Evolutionary conservation across 148 eudicot genomes (phyloP).

Genomic region (Rhododendron ovatum): DNA sequence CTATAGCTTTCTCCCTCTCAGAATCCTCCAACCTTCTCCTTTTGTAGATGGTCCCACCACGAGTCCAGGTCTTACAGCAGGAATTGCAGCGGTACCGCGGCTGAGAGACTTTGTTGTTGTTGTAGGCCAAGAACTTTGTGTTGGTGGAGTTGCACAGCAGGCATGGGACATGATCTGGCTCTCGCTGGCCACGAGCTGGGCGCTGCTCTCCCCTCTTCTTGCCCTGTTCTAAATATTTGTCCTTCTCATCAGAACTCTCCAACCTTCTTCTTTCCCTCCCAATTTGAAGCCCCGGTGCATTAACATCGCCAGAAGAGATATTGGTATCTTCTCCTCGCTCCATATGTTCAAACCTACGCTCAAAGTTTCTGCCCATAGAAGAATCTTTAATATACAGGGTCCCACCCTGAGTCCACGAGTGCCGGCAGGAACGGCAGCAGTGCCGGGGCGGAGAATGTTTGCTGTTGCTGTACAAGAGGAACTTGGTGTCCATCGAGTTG

Average conservation of each 20-base stretch:
- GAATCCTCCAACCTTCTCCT: conserved; percentile 4
- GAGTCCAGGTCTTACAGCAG: neutral
- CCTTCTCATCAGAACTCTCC: conserved; percentile 7
- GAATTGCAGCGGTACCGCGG: neutral
- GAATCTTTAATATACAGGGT: neutral
- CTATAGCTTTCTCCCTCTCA: neutral
- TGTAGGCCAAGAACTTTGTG: neutral
- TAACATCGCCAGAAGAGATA: conserved; percentile 2
- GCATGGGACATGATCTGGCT: neutral
- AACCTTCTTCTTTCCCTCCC: conserved; percentile 15
- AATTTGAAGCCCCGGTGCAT: neutral
- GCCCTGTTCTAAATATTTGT: neutral
- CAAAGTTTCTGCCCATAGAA: conserved; percentile 6
- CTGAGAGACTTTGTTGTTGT: neutral
- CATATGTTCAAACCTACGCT: conserved; percentile 14
- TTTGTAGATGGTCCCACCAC: neutral
- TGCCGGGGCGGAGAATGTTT: neutral
- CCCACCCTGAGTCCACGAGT: neutral
- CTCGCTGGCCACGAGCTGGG: neutral
- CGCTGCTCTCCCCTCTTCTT: neutral
- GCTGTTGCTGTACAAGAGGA: neutral
- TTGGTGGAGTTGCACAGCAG: neutral
- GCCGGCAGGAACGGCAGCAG: neutral
- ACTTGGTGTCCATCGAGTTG: neutral
- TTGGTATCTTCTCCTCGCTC: conserved; percentile 16